Conservation (phyloP, 1,284 basidiomycete genomes). For the Leccinum pachyderme region DNA sequence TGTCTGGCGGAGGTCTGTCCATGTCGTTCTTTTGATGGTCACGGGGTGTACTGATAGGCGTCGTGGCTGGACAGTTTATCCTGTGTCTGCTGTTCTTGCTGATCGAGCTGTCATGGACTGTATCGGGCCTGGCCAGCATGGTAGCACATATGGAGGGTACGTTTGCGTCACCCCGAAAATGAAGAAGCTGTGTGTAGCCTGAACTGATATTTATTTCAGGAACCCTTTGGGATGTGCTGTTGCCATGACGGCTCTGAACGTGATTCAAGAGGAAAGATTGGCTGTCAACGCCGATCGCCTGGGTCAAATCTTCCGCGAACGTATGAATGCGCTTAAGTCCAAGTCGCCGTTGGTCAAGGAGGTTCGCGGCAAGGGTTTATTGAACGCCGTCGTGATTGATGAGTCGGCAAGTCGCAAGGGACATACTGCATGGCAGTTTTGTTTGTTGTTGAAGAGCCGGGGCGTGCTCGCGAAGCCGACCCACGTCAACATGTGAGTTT, state of each 20-base stretch:
- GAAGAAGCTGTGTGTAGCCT: not conserved
- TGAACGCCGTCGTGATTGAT: slow-evolving; percentile 96
- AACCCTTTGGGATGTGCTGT: slow-evolving; percentile 97
- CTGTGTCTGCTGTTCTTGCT: slow-evolving; percentile 92
- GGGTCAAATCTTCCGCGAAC: slow-evolving; percentile 79
- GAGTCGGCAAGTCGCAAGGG: slow-evolving; percentile 75
- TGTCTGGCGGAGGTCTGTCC: slow-evolving; percentile 82
- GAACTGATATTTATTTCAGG: slow-evolving; percentile 36
- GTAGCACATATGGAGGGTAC: slow-evolving; percentile 92
- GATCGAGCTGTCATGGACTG: slow-evolving; percentile 91
- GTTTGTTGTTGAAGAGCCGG: slow-evolving; percentile 87
- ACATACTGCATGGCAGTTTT: slow-evolving; percentile 94
- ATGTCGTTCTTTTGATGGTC: slow-evolving; percentile 2
- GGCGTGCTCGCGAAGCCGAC: slow-evolving; percentile 96
- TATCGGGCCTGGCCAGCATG: slow-evolving; percentile 96
- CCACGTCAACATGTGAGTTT: slow-evolving; percentile 84
- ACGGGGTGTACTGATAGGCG: slow-evolving; percentile 12
- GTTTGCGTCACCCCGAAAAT: slow-evolving; percentile 20
- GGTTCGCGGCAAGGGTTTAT: slow-evolving; percentile 83
- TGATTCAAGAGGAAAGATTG: slow-evolving; percentile 85
- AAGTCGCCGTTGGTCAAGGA: slow-evolving; percentile 68
- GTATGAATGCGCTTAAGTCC: slow-evolving; percentile 52
- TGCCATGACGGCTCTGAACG: slow-evolving; percentile 86
- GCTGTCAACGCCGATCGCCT: slow-evolving; percentile 75
- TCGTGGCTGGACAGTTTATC: slow-evolving; percentile 66